Base-by-base conservation (phyloP, 176 grass and related monocot species). In the Paspalum notatum region DNA sequence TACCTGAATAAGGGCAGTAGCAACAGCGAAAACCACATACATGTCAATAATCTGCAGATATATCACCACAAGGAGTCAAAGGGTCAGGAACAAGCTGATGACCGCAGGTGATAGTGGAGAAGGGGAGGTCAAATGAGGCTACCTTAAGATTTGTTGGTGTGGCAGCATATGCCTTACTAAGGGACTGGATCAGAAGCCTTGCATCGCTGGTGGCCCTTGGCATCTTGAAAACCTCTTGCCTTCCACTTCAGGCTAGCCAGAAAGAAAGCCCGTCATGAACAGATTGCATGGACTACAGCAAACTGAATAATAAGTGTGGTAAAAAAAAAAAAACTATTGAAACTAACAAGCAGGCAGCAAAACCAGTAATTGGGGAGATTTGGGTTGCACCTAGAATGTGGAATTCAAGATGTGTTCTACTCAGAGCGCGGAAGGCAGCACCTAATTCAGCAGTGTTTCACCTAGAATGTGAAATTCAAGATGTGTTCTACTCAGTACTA, bases 111-210 rank as follows among this genome's bases (percentile, higher is more conserved):
- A 15, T 14, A 32, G 32, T 32, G 32, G 32, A 32, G 32, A 32
- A 32, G 32, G 32, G 32, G 32, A 32, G 32, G 32, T 32, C 32
- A 32, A 32, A 32, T 32, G 32, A 69, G 4, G 5, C 18, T 74
- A 91, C 96, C 86, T 91, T 99, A 52, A 99, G 88, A 72, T 82
- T 93, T 9, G 86, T 88, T 25, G 96, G 92, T 16, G 88, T 95
- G 79, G 90, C 88, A 48, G 86, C 81, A 56, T 95, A 98, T 1
- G 95, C 92, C 75, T 85, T 93, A 68, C n/a, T 64, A n/a, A 98
- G 84, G 46, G 92, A 98, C 72, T 92, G 86, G 84, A 98, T 77
- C 22, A 98, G 83, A 9, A 90, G 85, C 75, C 78, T 87, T 8
- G 92, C 92, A 55, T 98, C 92, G 3, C 70, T 91, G 7, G 84